Evolutionary conservation across 1,284 basidiomycete genomes (phyloP).

Genomic region (Spongiforma sp.): DNA sequence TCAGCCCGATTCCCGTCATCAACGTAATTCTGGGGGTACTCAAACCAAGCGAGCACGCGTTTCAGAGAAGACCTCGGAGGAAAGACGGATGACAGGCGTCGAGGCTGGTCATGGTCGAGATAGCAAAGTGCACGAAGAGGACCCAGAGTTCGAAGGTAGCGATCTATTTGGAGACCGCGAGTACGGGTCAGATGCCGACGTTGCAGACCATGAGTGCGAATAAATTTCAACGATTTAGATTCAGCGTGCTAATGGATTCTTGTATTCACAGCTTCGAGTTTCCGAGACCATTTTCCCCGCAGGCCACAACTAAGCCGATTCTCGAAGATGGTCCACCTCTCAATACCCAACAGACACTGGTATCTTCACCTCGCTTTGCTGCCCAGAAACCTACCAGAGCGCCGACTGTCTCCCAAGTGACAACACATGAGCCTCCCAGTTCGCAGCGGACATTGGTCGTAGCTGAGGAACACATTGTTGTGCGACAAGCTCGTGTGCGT

Average conservation of each 20-base stretch:
- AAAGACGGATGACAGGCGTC: not conserved
- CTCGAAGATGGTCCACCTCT: constrained; percentile 7
- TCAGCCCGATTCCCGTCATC: constrained; percentile 9
- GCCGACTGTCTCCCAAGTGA: not conserved
- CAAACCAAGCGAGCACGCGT: constrained; percentile 24
- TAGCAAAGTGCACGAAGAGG: not conserved
- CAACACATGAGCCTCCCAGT: constrained; percentile 1
- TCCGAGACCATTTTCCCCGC: constrained; percentile 6
- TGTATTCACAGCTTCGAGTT: constrained; percentile 5
- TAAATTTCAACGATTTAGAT: not conserved
- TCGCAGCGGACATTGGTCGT: constrained; percentile 16
- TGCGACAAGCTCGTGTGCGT: constrained; percentile 7
- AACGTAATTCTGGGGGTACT: not conserved
- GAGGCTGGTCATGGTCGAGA: constrained; percentile 1
- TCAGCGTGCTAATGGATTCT: not conserved
- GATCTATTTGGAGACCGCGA: constrained; percentile 32
- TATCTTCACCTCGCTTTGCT: constrained; percentile 22
- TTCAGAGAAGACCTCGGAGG: not conserved
- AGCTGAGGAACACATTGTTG: constrained; percentile 2
- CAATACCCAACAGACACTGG: constrained; percentile 32
- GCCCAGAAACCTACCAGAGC: constrained; percentile 1
- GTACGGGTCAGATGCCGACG: not conserved
- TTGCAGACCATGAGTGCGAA: constrained; percentile 19
- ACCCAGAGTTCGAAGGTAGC: constrained; percentile 17
- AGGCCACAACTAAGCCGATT: not conserved